A percentile compares a stretch with the other conserved stretches of the same genome.
Evolutionary conservation across 495 filamentous ascomycete species (phyloP).

Genomic region (Glutinoglossum americanum): DNA sequence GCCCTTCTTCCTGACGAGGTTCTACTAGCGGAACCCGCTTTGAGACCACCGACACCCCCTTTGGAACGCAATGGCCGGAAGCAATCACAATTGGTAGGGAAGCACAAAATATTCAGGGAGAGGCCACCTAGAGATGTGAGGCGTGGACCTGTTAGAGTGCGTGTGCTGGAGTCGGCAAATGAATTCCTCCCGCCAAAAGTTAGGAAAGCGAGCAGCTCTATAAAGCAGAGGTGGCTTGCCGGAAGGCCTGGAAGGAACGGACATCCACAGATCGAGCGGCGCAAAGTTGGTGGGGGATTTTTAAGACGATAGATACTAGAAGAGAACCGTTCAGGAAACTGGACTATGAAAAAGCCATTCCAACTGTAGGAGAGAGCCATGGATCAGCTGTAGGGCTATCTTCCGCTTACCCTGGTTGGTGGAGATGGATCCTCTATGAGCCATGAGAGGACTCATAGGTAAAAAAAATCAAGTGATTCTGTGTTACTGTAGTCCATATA

Average conservation of each 20-base stretch:
- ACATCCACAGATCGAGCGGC: slow-evolving; percentile 11
- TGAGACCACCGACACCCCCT: slow-evolving; percentile 22
- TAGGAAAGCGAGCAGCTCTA: slow-evolving; percentile 22
- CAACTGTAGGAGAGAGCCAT: too few relatives aligned
- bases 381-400: background rate
- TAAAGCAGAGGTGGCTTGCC: slow-evolving; percentile 28
- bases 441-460: too few relatives aligned
- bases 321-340: background rate
- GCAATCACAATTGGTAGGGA: slow-evolving; percentile 17
- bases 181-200: slow-evolving; percentile 27
- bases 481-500: too few relatives aligned
- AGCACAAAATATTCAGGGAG: slow-evolving; percentile 29
- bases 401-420: background rate
- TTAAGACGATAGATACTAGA: slow-evolving; percentile 9
- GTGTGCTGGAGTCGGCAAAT: slow-evolving; percentile 25
- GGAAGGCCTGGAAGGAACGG: slow-evolving; percentile 14
- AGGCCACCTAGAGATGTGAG: slow-evolving; percentile 32
- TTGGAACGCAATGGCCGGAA: slow-evolving; percentile 12
- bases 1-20: slow-evolving; percentile 31
- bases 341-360: too few relatives aligned
- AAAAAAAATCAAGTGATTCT: too few relatives aligned
- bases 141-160: slow-evolving; percentile 28
- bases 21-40: slow-evolving; percentile 23
- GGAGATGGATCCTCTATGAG: too few relatives aligned
- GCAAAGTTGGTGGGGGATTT: slow-evolving; percentile 16